Conservation (phyloP, 768 basidiomycete species). For the Lanmaoa rubissima region DNA sequence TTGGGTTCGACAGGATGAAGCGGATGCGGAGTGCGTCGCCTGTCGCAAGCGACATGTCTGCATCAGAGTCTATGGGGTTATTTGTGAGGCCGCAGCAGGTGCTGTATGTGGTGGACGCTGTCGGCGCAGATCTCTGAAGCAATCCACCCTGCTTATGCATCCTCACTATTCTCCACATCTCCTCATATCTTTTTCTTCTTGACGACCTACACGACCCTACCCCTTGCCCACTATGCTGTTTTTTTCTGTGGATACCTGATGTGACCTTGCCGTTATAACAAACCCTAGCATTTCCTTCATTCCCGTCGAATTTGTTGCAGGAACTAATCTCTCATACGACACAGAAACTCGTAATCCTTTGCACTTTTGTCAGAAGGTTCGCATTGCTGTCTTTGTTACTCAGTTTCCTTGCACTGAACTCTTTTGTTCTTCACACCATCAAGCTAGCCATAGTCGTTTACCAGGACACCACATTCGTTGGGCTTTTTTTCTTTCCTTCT, state of each 20-base stretch:
- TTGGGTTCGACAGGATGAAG: conserved; percentile 45
- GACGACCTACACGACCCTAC: conserved; percentile 10
- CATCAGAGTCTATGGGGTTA: conserved; percentile 64
- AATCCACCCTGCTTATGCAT: not conserved
- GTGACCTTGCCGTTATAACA: conserved; percentile 12
- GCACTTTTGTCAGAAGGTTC: not conserved
- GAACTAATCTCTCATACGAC: conserved; percentile 24
- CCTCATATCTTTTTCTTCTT: not conserved
- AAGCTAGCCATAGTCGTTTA: not conserved
- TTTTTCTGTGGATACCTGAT: conserved; percentile 8
- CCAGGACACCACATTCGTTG: conserved; percentile 23
- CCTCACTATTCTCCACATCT: not conserved
- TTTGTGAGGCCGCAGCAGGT: conserved; percentile 88
- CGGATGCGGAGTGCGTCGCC: conserved; percentile 69
- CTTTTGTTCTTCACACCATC: not conserved
- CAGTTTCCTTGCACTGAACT: not conserved
- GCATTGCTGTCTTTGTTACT: not conserved
- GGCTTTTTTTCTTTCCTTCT: too few species aligned
- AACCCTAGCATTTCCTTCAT: conserved; percentile 9
- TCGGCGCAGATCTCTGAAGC: conserved; percentile 58
- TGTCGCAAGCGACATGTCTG: conserved; percentile 54
- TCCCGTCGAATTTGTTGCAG: conserved; percentile 14
- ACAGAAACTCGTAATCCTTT: conserved; percentile 21
- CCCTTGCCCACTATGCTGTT: not conserved
- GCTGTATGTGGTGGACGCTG: conserved; percentile 82